phyloP scores from a whole-genome alignment of 306 rosid species.

The Quercus mongolica region DNA sequence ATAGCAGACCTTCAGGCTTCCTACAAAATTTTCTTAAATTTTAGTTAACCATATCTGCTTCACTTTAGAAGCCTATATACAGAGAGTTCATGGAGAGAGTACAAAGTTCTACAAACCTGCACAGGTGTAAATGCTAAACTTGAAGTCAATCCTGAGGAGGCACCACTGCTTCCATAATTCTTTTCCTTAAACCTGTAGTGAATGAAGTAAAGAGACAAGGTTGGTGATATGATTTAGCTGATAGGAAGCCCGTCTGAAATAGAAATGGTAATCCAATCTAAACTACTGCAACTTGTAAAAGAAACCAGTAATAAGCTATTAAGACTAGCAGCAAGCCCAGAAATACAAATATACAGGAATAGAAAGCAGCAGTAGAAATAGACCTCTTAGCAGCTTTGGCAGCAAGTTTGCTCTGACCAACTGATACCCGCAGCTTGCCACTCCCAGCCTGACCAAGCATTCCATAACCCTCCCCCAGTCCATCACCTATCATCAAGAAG shows the following conservation, averaged over 20 bases:
- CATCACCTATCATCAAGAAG: conserved; percentile 62
- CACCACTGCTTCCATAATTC: conserved; percentile 87
- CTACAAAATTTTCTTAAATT: neutral
- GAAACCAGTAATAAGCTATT: conserved; percentile 4
- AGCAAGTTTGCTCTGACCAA: conserved; percentile 83
- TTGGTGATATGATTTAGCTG: neutral
- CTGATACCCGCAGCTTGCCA: conserved; percentile 92
- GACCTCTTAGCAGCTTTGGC: conserved; percentile 90
- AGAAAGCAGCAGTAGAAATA: conserved; percentile 14
- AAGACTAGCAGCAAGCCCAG: conserved; percentile 4
- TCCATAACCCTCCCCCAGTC: conserved; percentile 97
- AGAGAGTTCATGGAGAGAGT: neutral
- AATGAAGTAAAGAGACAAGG: conserved; percentile 1
- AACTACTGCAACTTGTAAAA: neutral
- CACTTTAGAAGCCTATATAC: conserved; percentile 5
- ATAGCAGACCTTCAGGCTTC: neutral
- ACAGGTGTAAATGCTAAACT: conserved; percentile 98
- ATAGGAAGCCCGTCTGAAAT: neutral
- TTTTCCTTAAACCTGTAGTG: conserved; percentile 80
- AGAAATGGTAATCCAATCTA: conserved; percentile 3
- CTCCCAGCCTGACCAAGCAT: conserved; percentile 99
- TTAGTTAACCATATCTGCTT: neutral
- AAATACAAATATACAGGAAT: neutral
- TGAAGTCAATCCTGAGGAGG: conserved; percentile 85
- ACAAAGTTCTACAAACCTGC: conserved; percentile 50